These are phyloP conservation scores for Sarcodon sp. DNA, from an alignment of 768 basidiomycete species.

Conservation along the genomic window DNA sequence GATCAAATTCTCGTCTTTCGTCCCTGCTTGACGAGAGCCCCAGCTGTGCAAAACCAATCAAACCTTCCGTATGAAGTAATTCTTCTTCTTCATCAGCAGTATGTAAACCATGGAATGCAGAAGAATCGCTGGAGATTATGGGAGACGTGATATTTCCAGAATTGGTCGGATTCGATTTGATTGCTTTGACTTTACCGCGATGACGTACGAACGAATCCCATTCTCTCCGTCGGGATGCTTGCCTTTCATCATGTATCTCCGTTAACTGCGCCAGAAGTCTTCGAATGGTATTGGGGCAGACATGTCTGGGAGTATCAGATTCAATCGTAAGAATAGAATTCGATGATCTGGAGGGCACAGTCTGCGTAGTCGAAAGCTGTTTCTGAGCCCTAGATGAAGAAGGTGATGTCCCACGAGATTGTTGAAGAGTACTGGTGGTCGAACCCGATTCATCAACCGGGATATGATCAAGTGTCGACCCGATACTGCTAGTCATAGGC, in stretches of 20 bases:
- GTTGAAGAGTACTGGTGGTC: constrained; percentile 10
- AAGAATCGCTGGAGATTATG: constrained; percentile 28
- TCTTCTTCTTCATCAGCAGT: constrained; percentile 59
- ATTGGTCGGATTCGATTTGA: constrained; percentile 10
- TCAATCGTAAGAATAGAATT: constrained; percentile 46
- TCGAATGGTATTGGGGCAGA: constrained; percentile 64
- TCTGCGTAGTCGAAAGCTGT: constrained; percentile 26
- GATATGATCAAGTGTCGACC: not conserved
- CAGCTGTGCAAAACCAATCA: constrained; percentile 87
- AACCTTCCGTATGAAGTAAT: constrained; percentile 65
- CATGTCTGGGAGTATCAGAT: constrained; percentile 55
- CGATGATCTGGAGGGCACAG: constrained; percentile 17
- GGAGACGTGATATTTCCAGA: constrained; percentile 4
- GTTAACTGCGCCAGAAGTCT: constrained; percentile 65
- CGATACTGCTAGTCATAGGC: not conserved
- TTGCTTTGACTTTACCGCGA: constrained; percentile 33
- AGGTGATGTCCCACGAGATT: constrained; percentile 17
- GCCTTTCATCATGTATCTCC: constrained; percentile 72
- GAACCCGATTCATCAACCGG: constrained; percentile 4
- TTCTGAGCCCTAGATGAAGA: constrained; percentile 27
- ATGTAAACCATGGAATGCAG: constrained; percentile 56
- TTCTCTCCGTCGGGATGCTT: constrained; percentile 52
- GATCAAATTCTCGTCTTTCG: constrained; percentile 69
- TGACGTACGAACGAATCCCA: constrained; percentile 86
- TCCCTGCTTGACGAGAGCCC: constrained; percentile 58